Conservation (phyloP, 352 stramenopile species). For the Elongisporangium anandrum region DNA sequence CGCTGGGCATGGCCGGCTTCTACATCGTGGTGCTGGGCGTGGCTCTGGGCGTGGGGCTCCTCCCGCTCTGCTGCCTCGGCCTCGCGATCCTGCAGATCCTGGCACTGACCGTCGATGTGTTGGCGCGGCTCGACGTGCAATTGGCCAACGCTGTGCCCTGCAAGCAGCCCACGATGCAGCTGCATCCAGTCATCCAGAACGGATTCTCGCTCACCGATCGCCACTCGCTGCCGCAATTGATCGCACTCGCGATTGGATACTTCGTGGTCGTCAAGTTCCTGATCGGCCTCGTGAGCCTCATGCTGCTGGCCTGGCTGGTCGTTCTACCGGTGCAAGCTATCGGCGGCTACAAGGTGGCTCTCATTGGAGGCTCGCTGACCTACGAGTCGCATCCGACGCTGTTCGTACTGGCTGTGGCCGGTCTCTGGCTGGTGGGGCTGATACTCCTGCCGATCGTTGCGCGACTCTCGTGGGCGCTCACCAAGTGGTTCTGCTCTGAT, state of each 20-base stretch:
- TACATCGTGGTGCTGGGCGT: conserved; percentile 24
- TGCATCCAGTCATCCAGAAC: conserved; percentile 7
- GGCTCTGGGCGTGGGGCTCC: conserved; percentile 38
- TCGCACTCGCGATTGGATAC: conserved; percentile 26
- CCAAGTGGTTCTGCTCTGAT: background rate
- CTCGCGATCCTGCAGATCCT: conserved; percentile 57
- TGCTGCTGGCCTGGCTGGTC: conserved; percentile 29
- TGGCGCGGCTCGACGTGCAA: conserved; percentile 38
- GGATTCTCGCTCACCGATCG: conserved; percentile 6
- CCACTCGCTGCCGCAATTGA: conserved; percentile 20
- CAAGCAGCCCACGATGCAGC: background rate
- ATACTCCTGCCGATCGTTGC: background rate
- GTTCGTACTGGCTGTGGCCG: background rate
- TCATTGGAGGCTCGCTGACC: background rate
- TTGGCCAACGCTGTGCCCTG: conserved; percentile 47
- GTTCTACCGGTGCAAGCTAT: conserved; percentile 20
- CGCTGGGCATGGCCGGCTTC: conserved; percentile 45
- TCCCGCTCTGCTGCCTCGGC: conserved; percentile 61
- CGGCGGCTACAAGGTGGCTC: background rate
- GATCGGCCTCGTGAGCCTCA: conserved; percentile 26
- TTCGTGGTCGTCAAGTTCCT: conserved; percentile 37
- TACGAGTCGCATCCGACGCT: background rate
- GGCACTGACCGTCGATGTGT: conserved; percentile 17
- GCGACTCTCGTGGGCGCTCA: background rate
- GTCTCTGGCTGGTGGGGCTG: background rate